Percentiles rank a stretch among this genome's conserved stretches.
These are phyloP conservation scores for Metschnikowia lochheadii DNA, from an alignment of 805 yeast genomes.

Conservation along the genomic window DNA sequence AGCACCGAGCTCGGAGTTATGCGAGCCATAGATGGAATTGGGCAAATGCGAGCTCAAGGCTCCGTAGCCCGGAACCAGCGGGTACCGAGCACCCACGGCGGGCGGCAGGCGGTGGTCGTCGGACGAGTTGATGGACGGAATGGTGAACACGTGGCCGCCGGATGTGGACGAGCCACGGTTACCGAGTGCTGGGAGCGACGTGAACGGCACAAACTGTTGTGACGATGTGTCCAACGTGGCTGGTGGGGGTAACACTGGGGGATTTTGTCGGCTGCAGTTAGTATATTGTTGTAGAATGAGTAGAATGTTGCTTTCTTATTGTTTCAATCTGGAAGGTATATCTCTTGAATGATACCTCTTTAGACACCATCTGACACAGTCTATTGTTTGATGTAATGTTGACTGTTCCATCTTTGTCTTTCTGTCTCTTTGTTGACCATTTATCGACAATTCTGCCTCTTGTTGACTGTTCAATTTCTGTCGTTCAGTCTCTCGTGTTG, in stretches of 20 bases:
- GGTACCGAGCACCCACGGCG: constrained; percentile 10
- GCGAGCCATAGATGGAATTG: constrained; percentile 14
- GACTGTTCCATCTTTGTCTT: too few relatives aligned
- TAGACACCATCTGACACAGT: too few relatives aligned
- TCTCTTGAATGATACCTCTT: too few relatives aligned
- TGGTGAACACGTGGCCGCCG: constrained; percentile 42
- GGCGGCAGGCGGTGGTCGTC: constrained; percentile 21
- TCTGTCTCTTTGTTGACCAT: too few relatives aligned
- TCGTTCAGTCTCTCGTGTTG: too few relatives aligned
- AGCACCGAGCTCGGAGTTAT: background rate
- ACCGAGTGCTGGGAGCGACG: constrained; percentile 49
- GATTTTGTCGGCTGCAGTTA: constrained; percentile 51
- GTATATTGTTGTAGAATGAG: constrained; percentile 12
- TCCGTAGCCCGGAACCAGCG: constrained; percentile 18
- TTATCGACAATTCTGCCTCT: too few relatives aligned
- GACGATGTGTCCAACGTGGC: constrained; percentile 48
- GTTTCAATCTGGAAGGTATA: too few relatives aligned
- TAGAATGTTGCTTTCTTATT: too few relatives aligned
- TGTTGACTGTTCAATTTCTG: too few relatives aligned
- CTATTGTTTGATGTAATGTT: too few relatives aligned
- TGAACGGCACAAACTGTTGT: constrained; percentile 47
- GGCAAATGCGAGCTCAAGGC: constrained; percentile 17
- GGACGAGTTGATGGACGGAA: constrained; percentile 43
- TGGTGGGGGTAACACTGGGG: constrained; percentile 61
- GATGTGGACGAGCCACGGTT: constrained; percentile 34